Base-by-base conservation (phyloP, 2,329 filamentous ascomycete species). In the Dendrostoma leiphaemia region DNA sequence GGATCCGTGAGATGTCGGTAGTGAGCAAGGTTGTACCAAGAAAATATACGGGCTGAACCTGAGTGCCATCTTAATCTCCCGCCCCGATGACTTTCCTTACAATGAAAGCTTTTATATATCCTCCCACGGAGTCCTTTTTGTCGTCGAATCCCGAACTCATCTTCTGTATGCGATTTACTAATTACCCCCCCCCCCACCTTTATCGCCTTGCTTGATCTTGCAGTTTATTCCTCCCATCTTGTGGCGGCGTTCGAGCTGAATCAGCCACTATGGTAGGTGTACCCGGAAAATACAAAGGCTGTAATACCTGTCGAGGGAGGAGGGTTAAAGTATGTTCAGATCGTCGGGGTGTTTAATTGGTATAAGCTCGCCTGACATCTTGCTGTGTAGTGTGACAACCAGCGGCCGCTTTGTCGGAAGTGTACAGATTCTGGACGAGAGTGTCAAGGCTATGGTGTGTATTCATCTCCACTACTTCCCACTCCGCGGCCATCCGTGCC, bases 241-340 rank as follows among this genome's bases (percentile, higher is more conserved):
- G n/a, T n/a, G n/a, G n/a, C 31, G n/a, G 3, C 12, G 21, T 31
- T 31, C 38, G 35, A 21, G 48, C 48, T 26, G 31, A 34, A 29
- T 15, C 10, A 10, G 9, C 37, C 40, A 45, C 53, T 32, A 84
- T 84, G 82, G 82, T 84, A 60, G 82, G 82, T 50, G 82, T 85
- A 54, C 76, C 81, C 34, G 82, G 82, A 48, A 85, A 84, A 67
- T 85, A 81, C 65, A 84, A 84, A 67, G 82, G 82, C 34, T 85
- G 82, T 68, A 82, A 84, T 67, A 85, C 82, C 24, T 85, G 83
- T 64, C 73, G 82, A 46, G 70, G 74, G 26, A 72, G 82, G 48
- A 75, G 83, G 65, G 82, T 85, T 57, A 83, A 82, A 65, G 82
- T 83, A 75, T 26, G 24, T 38, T 34, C 46, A 23, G 24, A 38